Evolutionary conservation across 495 filamentous ascomycete genomes (phyloP).

Genomic region (Pseudoneurospora amorphoporcata): DNA sequence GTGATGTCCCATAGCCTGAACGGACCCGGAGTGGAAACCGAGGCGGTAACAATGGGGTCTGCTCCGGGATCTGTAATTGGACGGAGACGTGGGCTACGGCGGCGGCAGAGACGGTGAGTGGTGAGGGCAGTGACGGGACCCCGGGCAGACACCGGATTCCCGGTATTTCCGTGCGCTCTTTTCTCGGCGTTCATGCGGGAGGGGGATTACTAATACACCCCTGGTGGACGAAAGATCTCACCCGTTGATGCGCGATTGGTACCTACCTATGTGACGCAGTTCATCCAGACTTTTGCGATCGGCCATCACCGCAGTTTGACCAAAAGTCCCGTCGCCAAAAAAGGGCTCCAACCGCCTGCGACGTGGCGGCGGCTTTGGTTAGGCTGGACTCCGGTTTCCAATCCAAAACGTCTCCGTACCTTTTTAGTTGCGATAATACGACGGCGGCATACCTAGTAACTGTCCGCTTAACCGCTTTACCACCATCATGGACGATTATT

Average conservation of each 20-base stretch:
- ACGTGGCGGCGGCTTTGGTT: background rate
- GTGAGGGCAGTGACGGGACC: background rate
- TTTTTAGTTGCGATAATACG: background rate
- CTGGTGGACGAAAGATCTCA: background rate
- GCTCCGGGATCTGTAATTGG: background rate
- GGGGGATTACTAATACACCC: background rate
- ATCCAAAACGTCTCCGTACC: background rate
- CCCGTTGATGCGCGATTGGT: background rate
- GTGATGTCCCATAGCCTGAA: background rate
- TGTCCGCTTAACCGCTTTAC: background rate
- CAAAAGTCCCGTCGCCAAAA: background rate
- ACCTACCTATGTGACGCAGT: background rate
- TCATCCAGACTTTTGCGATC: background rate
- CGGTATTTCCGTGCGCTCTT: background rate
- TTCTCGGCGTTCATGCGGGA: background rate
- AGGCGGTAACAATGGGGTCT: background rate
- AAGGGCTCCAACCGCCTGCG: background rate
- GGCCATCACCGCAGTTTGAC: background rate
- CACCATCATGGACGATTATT: background rate
- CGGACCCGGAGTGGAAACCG: background rate
- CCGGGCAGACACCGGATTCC: background rate
- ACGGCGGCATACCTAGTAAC: background rate
- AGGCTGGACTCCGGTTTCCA: background rate
- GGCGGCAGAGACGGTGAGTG: background rate
- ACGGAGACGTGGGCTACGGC: background rate